A percentile compares a stretch with the other conserved stretches of the same genome.
These are phyloP conservation scores for Macrocybe gigantea DNA, from an alignment of 768 basidiomycete species.

Conservation along the genomic window DNA sequence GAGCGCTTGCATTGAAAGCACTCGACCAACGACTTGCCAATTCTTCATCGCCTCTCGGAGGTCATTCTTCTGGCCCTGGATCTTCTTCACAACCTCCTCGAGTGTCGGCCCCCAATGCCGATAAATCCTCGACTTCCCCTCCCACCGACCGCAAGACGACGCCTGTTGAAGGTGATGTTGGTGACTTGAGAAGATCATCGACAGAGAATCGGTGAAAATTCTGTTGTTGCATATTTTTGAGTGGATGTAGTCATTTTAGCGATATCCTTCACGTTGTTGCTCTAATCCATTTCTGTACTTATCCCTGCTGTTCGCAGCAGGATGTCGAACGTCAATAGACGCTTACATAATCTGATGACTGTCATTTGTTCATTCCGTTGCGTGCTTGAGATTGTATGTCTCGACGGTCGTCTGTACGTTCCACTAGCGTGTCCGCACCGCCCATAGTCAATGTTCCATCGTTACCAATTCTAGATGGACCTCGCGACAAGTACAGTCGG, in stretches of 20 bases:
- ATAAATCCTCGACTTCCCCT: slow-evolving; percentile 19
- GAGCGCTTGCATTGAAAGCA: slow-evolving; percentile 94
- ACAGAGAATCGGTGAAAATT: slow-evolving; percentile 21
- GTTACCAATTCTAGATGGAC: slow-evolving; percentile 9
- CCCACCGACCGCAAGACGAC: background rate
- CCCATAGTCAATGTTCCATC: slow-evolving; percentile 16
- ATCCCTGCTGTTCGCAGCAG: background rate
- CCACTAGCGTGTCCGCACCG: slow-evolving; percentile 12
- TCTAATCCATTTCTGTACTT: slow-evolving; percentile 1
- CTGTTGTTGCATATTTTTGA: slow-evolving; percentile 3
- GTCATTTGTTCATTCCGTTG: background rate
- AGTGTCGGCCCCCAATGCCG: slow-evolving; percentile 18
- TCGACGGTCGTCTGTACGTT: slow-evolving; percentile 16
- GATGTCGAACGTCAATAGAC: background rate
- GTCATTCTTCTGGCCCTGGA: slow-evolving; percentile 24
- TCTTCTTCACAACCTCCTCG: slow-evolving; percentile 23
- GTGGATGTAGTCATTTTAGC: background rate
- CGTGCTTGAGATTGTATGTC: slow-evolving; percentile 14
- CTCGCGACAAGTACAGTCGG: slow-evolving; percentile 5
- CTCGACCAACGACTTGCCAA: slow-evolving; percentile 89
- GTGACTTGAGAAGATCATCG: slow-evolving; percentile 12
- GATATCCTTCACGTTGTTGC: background rate
- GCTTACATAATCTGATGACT: background rate
- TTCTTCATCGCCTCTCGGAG: slow-evolving; percentile 37
- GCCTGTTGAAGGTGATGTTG: background rate